Percentiles rank a stretch among this genome's conserved stretches.
These are phyloP conservation scores for Ustulina deusta DNA, from an alignment of 2,329 filamentous ascomycete species.

Conservation along the genomic window DNA sequence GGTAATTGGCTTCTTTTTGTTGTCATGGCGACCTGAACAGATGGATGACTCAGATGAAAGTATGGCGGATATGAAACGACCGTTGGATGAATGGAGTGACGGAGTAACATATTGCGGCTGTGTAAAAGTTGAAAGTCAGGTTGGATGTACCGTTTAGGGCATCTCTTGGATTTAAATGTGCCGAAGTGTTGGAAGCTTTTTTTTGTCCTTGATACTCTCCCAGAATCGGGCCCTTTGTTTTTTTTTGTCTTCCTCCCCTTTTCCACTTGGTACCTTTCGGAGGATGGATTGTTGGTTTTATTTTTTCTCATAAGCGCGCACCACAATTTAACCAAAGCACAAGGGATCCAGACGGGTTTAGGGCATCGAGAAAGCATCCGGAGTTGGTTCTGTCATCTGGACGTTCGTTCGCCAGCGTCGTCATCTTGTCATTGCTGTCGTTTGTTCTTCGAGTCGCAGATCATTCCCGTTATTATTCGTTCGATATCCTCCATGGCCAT, in stretches of 20 bases:
- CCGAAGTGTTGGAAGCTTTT: conserved; percentile 26
- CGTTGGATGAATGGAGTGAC: conserved; percentile 39
- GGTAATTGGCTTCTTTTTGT: conserved; percentile 25
- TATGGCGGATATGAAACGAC: conserved; percentile 38
- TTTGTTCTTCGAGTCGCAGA: conserved; percentile 33
- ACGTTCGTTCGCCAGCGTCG: conserved; percentile 36
- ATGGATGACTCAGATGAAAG: conserved; percentile 36
- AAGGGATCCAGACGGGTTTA: conserved; percentile 32
- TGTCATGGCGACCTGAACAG: conserved; percentile 29
- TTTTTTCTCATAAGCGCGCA: conserved; percentile 32
- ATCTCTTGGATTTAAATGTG: conserved; percentile 27
- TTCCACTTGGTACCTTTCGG: conserved; percentile 28
- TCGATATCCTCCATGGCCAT: conserved; percentile 34
- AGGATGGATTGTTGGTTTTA: conserved; percentile 36
- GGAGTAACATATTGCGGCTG: conserved; percentile 36
- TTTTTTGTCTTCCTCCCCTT: conserved; percentile 13
- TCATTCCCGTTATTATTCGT: conserved; percentile 34
- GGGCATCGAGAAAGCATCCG: conserved; percentile 36
- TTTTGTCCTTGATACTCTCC: conserved; percentile 35
- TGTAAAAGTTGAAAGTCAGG: conserved; percentile 31
- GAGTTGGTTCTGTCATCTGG: conserved; percentile 39
- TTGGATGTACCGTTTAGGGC: conserved; percentile 30
- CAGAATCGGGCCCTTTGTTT: conserved; percentile 18
- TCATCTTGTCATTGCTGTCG: conserved; percentile 36
- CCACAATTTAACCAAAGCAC: conserved; percentile 32